Base-by-base conservation (phyloP, 1,284 basidiomycete genomes). In the Lentinus polychrous region DNA sequence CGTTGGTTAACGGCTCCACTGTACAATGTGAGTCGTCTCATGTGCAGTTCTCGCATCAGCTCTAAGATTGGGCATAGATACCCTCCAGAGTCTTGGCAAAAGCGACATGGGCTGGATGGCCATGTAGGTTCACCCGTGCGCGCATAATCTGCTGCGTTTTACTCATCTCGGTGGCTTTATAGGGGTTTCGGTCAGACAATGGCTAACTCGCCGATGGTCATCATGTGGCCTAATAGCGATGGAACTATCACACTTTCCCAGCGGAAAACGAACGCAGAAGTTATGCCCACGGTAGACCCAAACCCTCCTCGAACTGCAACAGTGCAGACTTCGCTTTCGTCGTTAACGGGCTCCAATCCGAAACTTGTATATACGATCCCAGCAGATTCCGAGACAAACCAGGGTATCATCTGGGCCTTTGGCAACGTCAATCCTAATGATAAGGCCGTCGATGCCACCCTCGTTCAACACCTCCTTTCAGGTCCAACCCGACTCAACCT, bases 211-310 rank as follows among this genome's bases (percentile, higher is more conserved):
- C 63, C 66, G 1, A 65, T 72, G 64, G 61, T 72, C 42, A 67
- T 75, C 38, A 61, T 66, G 36, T 75, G 72, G 72, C 64, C 69
- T 17, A 72, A 70, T 55, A 53, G 60, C 10, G 63, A 69, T 49
- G 70, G 70, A 3, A 58, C 60, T 0, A 57, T 70, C 43, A 70
- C 68, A 22, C 58, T 73, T 43, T 69, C 66, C 17, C 72, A 74
- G 53, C 62, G 72, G 6, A 50, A 55, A 38, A 62, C 70, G 0
- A 40, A 54, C 10, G 55, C 47, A 10, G 53, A 67, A 34, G 50
- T 55, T 2, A 52, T 60, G 54, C 72, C 72, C 2, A 60, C 48
- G 34, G 64, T 68, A n/a, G 60, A 62, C 39, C 36, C 57, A 23
- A 58, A 56, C 46, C 68, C 68, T 12, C 55, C 63, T 1, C 54